Conservation (phyloP, 2,329 filamentous ascomycete species). For the Sclerotinia subarctica region DNA sequence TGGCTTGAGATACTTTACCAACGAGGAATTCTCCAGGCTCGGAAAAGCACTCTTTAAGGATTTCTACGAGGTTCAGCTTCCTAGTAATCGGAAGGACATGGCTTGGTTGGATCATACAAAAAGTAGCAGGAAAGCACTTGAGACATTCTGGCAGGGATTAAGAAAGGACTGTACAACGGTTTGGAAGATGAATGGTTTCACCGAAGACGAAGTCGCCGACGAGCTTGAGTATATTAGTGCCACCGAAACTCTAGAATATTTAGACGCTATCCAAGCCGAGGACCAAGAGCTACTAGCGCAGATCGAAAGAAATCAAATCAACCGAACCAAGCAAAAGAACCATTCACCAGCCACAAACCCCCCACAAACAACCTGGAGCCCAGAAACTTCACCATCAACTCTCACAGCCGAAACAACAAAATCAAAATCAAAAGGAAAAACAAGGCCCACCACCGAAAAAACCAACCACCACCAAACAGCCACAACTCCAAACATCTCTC, state of each 20-base stretch:
- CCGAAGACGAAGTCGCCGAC: neutral
- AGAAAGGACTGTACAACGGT: neutral
- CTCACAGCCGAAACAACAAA: neutral
- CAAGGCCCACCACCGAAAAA: accelerated
- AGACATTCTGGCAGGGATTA: neutral
- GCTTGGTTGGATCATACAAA: neutral
- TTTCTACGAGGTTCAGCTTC: neutral
- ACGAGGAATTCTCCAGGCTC: too few relatives aligned
- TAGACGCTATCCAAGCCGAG: neutral
- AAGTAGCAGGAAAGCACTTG: neutral
- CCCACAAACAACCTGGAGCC: neutral
- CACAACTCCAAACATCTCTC: neutral
- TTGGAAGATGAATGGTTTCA: neutral
- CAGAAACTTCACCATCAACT: neutral
- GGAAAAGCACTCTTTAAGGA: neutral
- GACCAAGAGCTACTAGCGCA: neutral
- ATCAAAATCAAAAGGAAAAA: neutral
- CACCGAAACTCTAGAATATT: neutral
- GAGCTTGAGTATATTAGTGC: neutral
- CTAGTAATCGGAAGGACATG: neutral
- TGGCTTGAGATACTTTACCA: neutral
- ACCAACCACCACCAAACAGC: neutral
- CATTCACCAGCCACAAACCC: neutral
- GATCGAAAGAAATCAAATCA: neutral
- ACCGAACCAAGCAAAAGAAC: neutral